Base-by-base conservation (phyloP, 1,139 yeast species). In the Magnusiomyces tetraspermus region DNA sequence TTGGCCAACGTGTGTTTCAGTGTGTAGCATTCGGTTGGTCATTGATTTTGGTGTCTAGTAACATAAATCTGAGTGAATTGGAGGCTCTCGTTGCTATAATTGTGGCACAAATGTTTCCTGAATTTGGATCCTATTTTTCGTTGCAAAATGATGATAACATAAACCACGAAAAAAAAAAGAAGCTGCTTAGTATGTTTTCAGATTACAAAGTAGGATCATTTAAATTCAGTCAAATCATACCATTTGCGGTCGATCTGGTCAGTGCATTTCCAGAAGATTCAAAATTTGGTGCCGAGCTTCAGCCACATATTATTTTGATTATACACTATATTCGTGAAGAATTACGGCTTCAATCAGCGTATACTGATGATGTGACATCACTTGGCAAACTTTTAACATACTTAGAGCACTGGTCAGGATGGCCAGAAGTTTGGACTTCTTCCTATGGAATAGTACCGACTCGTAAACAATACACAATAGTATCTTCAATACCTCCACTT, bases 311-410 rank as follows among this genome's bases (percentile, higher is more conserved):
- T n/a, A 73, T 82, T 0, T 67, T 85, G 36, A 79, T 89, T 0
- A 67, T 90, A 43, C 97, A 90, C 69, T 63, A 88, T 37, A 69
- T 88, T 2, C 71, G 90, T 55, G 97, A 92, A 65, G 97, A 90
- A 57, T 68, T 76, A 46, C 74, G 77, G 53, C 70, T 92, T 40
- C 81, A 85, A 60, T 68, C 79, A 1, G 69, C 82, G 38, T 72
- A 75, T 11, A 57, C 63, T 1, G 57, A 60, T 0, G 68, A 71
- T 22, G 69, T 76, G 19, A 60, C 68, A 3, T 66, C 67, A 41
- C 61, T 89, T 17, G 81, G 83, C 0, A 46, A 69, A 1, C 63
- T 89, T 11, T 66, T 90, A n/a, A 72, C 82, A 0, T 86, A 83
- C 58, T 60, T 85, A 5, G 76, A 83, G 0, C 58, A 70, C 11